Base-by-base conservation (phyloP, 768 basidiomycete species). In the Amyloporia xantha region DNA sequence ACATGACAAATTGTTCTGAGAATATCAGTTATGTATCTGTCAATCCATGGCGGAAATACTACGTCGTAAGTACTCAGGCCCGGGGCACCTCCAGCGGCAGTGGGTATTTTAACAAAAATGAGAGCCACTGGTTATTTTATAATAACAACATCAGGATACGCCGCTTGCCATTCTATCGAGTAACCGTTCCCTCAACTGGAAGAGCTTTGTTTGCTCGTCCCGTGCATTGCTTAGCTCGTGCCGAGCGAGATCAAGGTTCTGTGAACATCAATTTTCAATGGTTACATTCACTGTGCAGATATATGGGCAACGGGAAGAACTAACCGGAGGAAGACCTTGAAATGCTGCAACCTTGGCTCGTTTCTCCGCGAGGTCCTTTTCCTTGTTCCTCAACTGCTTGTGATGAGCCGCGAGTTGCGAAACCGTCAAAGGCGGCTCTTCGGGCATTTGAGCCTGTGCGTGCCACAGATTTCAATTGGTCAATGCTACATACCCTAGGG, bases 271-370 rank as follows among this genome's bases (percentile, higher is more conserved):
- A 27, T 2, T 48, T 33, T 42, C n/a, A 39, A n/a, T 15, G 28
- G 20, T 4, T 27, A 5, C 25, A 3, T 15, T 2, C 27, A 17
- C 17, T 19, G 43, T 17, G 20, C 26, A 4, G 17, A n/a, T n/a
- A n/a, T n/a, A 35, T 36, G 10, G n/a, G 36, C 12, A 17, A 5
- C 23, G n/a, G 23, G 21, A 20, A n/a, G 11, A 0, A 53, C 64
- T 23, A 58, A 77, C 77, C 1, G 77, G 75, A 15, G 77, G 76
- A 10, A 79, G 60, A 0, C 75, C 76, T 53, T 71, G 71, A 56
- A 76, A 78, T 4, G 73, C 68, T 48, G 68, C 66, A 23, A 77
- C 54, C 54, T 70, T 74, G 2, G 68, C 68, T 24, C 69, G 62
- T 52, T 77, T 78, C 23, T 64, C 59, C 52, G 68, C 72, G 19